Evolutionary conservation across 75 land plant species (phyloP), one percentile per base, ranked within the genome.

Genomic region (Pinus tabuliformis): DNA sequence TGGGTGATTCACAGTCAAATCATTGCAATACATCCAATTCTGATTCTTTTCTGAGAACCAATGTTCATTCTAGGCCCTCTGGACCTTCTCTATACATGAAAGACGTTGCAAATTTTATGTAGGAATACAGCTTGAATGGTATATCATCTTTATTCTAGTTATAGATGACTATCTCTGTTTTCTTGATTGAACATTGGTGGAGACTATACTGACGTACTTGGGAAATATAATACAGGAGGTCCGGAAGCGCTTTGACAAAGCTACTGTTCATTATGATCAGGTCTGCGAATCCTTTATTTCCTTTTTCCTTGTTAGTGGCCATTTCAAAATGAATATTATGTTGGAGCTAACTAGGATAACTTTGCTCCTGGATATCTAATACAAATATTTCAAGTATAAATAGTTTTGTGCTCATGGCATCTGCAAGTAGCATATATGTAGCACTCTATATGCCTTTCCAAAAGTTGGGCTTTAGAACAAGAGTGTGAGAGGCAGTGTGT

Each of bases 221-320:
- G 30, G 36, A 20, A 63, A 15, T 30, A 30, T 16, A 4, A 4
- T 88, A 86, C 84, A 96, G 99, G 99, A 97, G 42, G 89, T 88
- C 18, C 90, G 98, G 24, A 77, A 80, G 37, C 91, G 92, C 18
- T 95, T 97, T 80, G 95, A 97, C 81, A 94, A 92, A 81, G 90
- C 99, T 77, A 83, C 83, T 18, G 59, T 82, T 36, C 92, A 77
- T 36, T 95, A 93, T 82, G 96, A 95, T 82, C 95, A 92, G 94
- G 94, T 90, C 73, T 70, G 59, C 28, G 20, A 64, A 65, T 36
- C 12, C 21, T 59, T 6, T 66, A 20, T 66, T 66, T 3, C 22
- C 11, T 36, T 66, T 14, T 33, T 66, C 45, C 71, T 66, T 39
- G 33, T 66, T 66, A 3, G 18, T 33, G 39, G 71, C 16, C n/a